These are phyloP conservation scores for Wallacemonas sp. DNA, from an alignment of 208 protist genomes.

Conservation along the genomic window DNA sequence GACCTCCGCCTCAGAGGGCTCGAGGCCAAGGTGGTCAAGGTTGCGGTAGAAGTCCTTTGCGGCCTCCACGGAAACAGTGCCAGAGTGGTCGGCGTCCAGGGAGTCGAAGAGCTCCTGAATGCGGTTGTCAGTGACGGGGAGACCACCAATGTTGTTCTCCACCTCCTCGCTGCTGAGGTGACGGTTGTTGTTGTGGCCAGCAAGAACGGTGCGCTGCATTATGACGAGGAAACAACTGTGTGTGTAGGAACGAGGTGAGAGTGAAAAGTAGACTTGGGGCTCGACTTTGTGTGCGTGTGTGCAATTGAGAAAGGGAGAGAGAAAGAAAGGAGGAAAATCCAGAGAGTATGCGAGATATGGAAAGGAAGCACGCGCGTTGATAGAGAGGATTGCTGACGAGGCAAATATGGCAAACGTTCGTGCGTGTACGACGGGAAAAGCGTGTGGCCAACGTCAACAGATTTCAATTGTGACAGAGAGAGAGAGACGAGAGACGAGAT, in stretches of 20 bases:
- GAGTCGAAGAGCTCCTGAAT: constrained; percentile 91
- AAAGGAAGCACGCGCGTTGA: neutral
- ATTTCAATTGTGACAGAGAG: too few species aligned
- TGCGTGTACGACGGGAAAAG: too few species aligned
- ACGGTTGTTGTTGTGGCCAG: constrained; percentile 93
- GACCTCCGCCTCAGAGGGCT: constrained; percentile 75
- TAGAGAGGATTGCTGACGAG: too few species aligned
- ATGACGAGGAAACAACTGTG: constrained; percentile 15
- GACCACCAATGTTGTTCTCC: constrained; percentile 92
- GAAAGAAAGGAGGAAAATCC: neutral
- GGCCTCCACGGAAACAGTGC: constrained; percentile 67
- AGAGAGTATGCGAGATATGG: neutral
- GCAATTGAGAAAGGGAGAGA: neutral
- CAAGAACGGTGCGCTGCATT: constrained; percentile 83
- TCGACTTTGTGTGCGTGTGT: neutral
- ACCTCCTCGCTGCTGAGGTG: constrained; percentile 86
- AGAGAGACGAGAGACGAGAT: too few species aligned
- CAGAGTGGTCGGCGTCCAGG: constrained; percentile 76
- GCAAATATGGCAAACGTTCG: neutral
- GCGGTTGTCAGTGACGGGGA: constrained; percentile 88
- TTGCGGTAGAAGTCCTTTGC: constrained; percentile 84
- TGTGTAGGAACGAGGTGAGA: constrained; percentile 2
- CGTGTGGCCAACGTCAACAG: too few species aligned
- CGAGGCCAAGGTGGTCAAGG: constrained; percentile 89
- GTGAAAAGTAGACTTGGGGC: neutral